Conservation (phyloP, 129 eudicot species). For the Scalesia atractyloides region DNA sequence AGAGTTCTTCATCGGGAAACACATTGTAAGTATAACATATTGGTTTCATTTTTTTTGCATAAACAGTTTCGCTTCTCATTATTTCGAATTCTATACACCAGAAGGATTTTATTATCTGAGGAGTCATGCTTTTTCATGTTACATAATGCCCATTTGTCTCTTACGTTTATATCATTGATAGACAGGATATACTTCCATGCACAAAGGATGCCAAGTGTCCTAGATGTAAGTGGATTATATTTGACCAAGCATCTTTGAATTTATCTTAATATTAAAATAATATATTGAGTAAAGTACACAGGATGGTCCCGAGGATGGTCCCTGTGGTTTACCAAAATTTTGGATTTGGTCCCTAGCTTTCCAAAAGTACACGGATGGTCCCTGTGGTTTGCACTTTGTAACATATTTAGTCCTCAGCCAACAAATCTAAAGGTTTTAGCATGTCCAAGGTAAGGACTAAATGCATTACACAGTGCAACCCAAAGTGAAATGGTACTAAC, state of each 20-base stretch:
- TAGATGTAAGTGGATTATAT: conserved; percentile 54
- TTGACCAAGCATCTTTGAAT: neutral
- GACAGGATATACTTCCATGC: conserved; percentile 65
- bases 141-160: conserved; percentile 16
- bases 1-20: conserved; percentile 50
- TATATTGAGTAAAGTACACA: no score
- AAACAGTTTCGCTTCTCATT: neutral
- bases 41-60: neutral
- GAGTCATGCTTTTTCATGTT: neutral
- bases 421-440: no score
- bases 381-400: no score
- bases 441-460: no score
- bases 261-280: neutral
- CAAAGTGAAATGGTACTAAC: no score
- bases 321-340: no score
- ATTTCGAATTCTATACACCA: neutral
- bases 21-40: conserved; percentile 44
- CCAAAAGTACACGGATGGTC: no score
- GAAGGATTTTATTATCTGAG: neutral
- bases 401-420: no score
- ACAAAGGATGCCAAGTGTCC: conserved; percentile 53
- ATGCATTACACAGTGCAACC: no score
- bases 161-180: conserved; percentile 35
- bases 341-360: no score
- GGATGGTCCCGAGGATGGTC: no score